A percentile compares a stretch with the other conserved stretches of the same genome.
phyloP scores from a whole-genome alignment of 306 rosid species.

The Sphenostylis stenocarpa region DNA sequence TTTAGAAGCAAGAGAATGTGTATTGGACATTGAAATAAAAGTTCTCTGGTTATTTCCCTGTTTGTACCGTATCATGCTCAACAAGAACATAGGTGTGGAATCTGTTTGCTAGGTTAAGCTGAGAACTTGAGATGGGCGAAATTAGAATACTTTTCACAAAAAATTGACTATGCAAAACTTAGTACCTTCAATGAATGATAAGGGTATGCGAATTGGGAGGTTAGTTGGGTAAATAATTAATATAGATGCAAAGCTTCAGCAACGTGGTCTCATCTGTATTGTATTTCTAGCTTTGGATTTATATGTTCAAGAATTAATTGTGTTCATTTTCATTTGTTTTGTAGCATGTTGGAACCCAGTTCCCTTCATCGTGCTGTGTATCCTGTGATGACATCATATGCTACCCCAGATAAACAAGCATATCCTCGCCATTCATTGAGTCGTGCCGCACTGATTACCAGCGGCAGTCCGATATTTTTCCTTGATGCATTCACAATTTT shows the following conservation, averaged over 20 bases:
- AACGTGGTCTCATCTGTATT: background rate
- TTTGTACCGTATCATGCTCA: background rate
- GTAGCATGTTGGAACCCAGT: conserved; percentile 86
- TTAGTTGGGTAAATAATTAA: background rate
- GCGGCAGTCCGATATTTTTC: conserved; percentile 97
- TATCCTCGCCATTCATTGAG: conserved; percentile 91
- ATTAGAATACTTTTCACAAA: background rate
- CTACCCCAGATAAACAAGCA: conserved; percentile 85
- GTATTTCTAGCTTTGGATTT: conserved; percentile 14
- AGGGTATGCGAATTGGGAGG: background rate
- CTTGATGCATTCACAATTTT: conserved; percentile 92
- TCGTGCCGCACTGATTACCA: conserved; percentile 91
- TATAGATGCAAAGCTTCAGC: background rate
- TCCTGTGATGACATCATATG: conserved; percentile 84
- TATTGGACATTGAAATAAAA: conserved; percentile 5
- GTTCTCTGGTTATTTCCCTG: background rate
- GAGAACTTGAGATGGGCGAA: background rate
- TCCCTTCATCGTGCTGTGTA: conserved; percentile 89
- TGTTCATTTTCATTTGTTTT: conserved; percentile 35
- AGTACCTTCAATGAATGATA: background rate
- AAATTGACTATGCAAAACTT: background rate
- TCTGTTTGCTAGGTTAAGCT: conserved; percentile 10
- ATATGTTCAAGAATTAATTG: conserved; percentile 22
- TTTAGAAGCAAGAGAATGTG: conserved; percentile 9
- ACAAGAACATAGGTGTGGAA: background rate